Conservation (phyloP, 495 filamentous ascomycete species). For the Ramalina intermedia region DNA sequence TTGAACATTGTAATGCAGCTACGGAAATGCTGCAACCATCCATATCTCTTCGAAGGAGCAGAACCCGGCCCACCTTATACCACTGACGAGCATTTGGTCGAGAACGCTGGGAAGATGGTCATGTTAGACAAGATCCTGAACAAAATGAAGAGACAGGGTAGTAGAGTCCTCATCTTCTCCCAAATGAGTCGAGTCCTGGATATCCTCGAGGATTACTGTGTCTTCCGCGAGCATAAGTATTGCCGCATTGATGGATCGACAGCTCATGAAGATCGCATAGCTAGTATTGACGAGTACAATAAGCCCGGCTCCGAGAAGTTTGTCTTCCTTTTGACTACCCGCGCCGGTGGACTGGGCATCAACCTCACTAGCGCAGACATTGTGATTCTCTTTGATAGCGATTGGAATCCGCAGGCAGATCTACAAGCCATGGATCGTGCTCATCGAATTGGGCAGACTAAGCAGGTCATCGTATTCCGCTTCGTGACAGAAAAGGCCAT, state of each 20-base stretch:
- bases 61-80: slow-evolving; percentile 97
- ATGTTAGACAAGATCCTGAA: slow-evolving; percentile 87
- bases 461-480: slow-evolving; percentile 90
- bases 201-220: slow-evolving; percentile 96
- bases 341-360: slow-evolving; percentile 95
- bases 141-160: slow-evolving; percentile 71
- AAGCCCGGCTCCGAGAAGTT: slow-evolving; percentile 91
- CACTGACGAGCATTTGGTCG: slow-evolving; percentile 89
- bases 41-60: slow-evolving; percentile 95
- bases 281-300: slow-evolving; percentile 97
- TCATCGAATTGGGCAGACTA: slow-evolving; percentile 96
- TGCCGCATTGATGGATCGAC: slow-evolving; percentile 97
- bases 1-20: slow-evolving; percentile 99
- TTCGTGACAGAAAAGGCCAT: slow-evolving; percentile 97
- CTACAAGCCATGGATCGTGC: slow-evolving; percentile 97
- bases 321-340: slow-evolving; percentile 91
- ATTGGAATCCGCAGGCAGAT: slow-evolving; percentile 99
- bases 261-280: slow-evolving; percentile 94
- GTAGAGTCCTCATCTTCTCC: slow-evolving; percentile 93
- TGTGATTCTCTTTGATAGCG: slow-evolving; percentile 95
- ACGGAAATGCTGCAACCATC: slow-evolving; percentile 97
- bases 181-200: slow-evolving; percentile 98
- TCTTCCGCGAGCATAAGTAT: slow-evolving; percentile 87
- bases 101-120: slow-evolving; percentile 93
- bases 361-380: slow-evolving; percentile 94